Percentiles rank a stretch among this genome's conserved stretches.
These are phyloP conservation scores for Monosporascus cannonballus DNA, from an alignment of 2,329 filamentous ascomycete genomes.

Conservation along the genomic window DNA sequence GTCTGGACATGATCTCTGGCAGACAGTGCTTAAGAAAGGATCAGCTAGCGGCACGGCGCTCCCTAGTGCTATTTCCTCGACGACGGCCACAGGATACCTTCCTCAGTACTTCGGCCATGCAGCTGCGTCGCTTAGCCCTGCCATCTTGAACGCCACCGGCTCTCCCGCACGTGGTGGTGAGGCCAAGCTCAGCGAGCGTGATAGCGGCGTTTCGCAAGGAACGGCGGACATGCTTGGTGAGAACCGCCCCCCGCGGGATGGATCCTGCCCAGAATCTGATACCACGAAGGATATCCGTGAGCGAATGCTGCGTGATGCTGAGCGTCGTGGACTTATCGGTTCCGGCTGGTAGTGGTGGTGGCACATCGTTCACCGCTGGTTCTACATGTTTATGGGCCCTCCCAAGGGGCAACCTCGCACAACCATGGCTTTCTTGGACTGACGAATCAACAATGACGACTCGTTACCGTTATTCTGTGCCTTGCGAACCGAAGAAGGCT, in stretches of 20 bases:
- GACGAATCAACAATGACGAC: background rate
- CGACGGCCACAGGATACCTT: slow-evolving; percentile 47
- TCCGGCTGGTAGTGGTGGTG: slow-evolving; percentile 21
- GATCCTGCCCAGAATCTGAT: slow-evolving; percentile 24
- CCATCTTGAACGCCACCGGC: slow-evolving; percentile 33
- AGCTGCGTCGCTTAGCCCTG: slow-evolving; percentile 42
- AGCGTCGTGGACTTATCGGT: slow-evolving; percentile 25
- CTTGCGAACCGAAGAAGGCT: background rate
- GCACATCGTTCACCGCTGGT: background rate
- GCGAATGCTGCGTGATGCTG: slow-evolving; percentile 25
- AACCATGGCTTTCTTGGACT: background rate
- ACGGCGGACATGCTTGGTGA: slow-evolving; percentile 34
- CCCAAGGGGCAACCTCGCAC: background rate
- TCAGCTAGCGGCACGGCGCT: slow-evolving; percentile 39
- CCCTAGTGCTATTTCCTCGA: slow-evolving; percentile 44
- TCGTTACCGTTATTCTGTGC: background rate
- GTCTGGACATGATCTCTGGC: slow-evolving; percentile 40
- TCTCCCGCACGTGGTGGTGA: slow-evolving; percentile 24
- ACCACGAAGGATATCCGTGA: slow-evolving; percentile 23
- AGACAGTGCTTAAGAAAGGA: slow-evolving; percentile 46
- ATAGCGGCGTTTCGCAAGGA: slow-evolving; percentile 7
- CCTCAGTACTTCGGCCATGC: slow-evolving; percentile 48
- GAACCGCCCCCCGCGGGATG: slow-evolving; percentile 36
- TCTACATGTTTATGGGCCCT: background rate
- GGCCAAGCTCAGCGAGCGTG: slow-evolving; percentile 19